A percentile compares a stretch with the other conserved stretches of the same genome.
Conservation (phyloP, 2,329 filamentous ascomycete genomes). For the Ascochyta lentis region DNA sequence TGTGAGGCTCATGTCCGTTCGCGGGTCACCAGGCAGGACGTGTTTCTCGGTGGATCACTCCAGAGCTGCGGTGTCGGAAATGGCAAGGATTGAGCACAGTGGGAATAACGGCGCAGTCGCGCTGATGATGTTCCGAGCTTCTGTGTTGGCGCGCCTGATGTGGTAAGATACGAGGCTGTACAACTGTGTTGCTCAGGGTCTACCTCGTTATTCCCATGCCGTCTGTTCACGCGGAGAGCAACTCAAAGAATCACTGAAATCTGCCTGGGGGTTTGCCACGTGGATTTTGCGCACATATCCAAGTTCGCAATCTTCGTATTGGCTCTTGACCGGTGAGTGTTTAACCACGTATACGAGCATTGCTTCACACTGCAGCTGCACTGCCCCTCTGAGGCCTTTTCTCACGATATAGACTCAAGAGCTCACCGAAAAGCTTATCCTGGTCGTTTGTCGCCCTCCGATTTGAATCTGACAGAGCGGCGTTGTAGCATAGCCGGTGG, state of each 20-base stretch:
- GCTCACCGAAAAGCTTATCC: conserved; percentile 8
- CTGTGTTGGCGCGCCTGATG: conserved; percentile 8
- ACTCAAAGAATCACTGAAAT: neutral
- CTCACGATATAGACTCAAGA: neutral
- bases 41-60: conserved; percentile 2
- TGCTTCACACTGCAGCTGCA: conserved; percentile 3
- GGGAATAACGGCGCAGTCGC: conserved; percentile 4
- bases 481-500: neutral
- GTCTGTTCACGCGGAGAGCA: neutral
- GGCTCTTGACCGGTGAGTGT: conserved; percentile 11
- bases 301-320: conserved; percentile 13
- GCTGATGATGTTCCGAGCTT: neutral
- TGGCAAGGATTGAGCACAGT: conserved; percentile 3
- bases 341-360: neutral
- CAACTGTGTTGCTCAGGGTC: conserved; percentile 5
- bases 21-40: neutral
- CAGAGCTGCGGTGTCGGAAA: conserved; percentile 9
- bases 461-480: neutral
- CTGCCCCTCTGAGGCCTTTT: conserved; percentile 12
- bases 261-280: conserved; percentile 8
- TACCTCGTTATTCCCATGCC: conserved; percentile 6
- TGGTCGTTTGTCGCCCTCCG: neutral
- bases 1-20: conserved; percentile 11
- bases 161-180: conserved; percentile 9
- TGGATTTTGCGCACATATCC: neutral